phyloP scores from a whole-genome alignment of 2,329 filamentous ascomycete genomes.

The Cladosporium austrohemisphaericum region DNA sequence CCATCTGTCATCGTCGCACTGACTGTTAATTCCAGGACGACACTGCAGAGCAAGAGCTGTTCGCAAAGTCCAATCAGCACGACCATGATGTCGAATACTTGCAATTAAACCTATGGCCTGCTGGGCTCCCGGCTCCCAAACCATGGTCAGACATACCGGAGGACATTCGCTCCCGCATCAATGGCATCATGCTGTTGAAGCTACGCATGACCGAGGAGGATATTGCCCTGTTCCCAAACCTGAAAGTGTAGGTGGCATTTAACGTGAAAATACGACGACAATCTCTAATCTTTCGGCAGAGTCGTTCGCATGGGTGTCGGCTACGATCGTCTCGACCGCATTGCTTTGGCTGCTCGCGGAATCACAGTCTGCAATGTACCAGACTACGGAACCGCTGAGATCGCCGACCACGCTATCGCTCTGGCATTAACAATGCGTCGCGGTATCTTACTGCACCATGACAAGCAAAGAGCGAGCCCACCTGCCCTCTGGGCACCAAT shows the following conservation, averaged over 20 bases:
- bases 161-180: slow-evolving; percentile 25
- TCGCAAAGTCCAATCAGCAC: slow-evolving; percentile 24
- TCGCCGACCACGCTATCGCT: slow-evolving; percentile 31
- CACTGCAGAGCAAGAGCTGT: slow-evolving; percentile 26
- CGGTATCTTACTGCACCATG: slow-evolving; percentile 31
- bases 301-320: slow-evolving; percentile 34
- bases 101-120: slow-evolving; percentile 23
- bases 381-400: slow-evolving; percentile 33
- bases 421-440: slow-evolving; percentile 28
- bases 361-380: slow-evolving; percentile 30
- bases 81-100: slow-evolving; percentile 27
- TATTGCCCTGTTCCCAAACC: slow-evolving; percentile 27
- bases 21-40: slow-evolving; percentile 20
- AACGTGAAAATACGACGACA: neutral
- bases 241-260: slow-evolving; percentile 28
- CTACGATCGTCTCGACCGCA: slow-evolving; percentile 31
- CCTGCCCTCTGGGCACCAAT: slow-evolving; percentile 31
- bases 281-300: slow-evolving; percentile 15
- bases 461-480: slow-evolving; percentile 28
- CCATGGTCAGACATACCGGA: slow-evolving; percentile 30
- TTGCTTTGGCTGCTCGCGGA: slow-evolving; percentile 23
- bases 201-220: slow-evolving; percentile 28
- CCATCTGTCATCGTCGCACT: neutral
- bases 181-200: slow-evolving; percentile 31
- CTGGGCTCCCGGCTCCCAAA: slow-evolving; percentile 21